A percentile compares a stretch with the other conserved stretches of the same genome.
Conservation (phyloP, 2,329 filamentous ascomycete genomes). For the Phialophora tarda region DNA sequence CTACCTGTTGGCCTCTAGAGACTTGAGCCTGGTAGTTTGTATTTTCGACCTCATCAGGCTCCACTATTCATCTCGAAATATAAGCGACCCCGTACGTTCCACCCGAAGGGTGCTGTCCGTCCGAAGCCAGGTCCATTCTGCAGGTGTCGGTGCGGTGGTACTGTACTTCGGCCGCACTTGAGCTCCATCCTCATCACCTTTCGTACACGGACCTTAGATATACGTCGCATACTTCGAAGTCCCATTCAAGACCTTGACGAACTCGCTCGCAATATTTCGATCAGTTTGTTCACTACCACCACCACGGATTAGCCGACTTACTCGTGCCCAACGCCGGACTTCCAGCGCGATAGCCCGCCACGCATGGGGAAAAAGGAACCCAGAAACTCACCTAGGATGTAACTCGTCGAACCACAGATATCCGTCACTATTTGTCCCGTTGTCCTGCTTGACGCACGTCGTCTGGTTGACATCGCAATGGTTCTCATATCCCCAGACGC, state of each 20-base stretch:
- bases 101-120: not conserved
- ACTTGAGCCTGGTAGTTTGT: not conserved
- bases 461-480: slow-evolving; percentile 56
- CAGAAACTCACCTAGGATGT: slow-evolving; percentile 62
- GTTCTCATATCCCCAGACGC: slow-evolving; percentile 65
- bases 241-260: slow-evolving; percentile 61
- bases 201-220: slow-evolving; percentile 20
- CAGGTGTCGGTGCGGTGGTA: too few species aligned
- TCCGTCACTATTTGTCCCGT: slow-evolving; percentile 33
- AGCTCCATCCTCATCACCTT: too few species aligned
- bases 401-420: slow-evolving; percentile 59
- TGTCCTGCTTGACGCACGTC: slow-evolving; percentile 44
- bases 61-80: not conserved
- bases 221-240: slow-evolving; percentile 42
- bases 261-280: slow-evolving; percentile 62
- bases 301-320: not conserved
- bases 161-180: too few species aligned
- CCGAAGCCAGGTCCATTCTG: not conserved
- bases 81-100: not conserved
- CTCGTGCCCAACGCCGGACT: not conserved
- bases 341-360: not conserved
- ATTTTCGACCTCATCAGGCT: not conserved
- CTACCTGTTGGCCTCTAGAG: not conserved
- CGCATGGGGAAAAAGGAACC: not conserved
- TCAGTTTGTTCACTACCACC: slow-evolving; percentile 59